Conservation (phyloP, 495 filamentous ascomycete genomes). For the Chlorociboria aeruginascens region DNA sequence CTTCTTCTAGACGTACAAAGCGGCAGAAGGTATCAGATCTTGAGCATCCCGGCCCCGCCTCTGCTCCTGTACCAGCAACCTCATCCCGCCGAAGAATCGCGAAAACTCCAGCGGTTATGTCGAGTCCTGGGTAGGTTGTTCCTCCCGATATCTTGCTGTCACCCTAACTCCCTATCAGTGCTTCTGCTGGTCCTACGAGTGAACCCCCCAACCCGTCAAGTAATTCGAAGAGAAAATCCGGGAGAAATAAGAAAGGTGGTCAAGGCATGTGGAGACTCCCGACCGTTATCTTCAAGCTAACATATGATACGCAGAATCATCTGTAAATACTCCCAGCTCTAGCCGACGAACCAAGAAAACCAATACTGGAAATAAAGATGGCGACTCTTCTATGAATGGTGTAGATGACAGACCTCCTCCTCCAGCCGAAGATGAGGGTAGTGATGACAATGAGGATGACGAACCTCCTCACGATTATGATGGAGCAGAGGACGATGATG, state of each 20-base stretch:
- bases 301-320: slow-evolving; percentile 6
- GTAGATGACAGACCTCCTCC: slow-evolving; percentile 31
- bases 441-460: slow-evolving; percentile 34
- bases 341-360: slow-evolving; percentile 18
- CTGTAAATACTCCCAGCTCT: slow-evolving; percentile 10
- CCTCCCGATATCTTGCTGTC: slow-evolving; percentile 2
- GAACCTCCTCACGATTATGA: slow-evolving; percentile 35
- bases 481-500: slow-evolving; percentile 41
- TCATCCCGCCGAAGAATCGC: slow-evolving; percentile 44
- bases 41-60: slow-evolving; percentile 14
- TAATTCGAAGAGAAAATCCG: slow-evolving; percentile 55
- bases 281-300: neutral
- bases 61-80: slow-evolving; percentile 21
- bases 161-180: slow-evolving; percentile 14
- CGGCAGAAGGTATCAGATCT: slow-evolving; percentile 29
- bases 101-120: slow-evolving; percentile 61
- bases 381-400: slow-evolving; percentile 13
- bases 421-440: slow-evolving; percentile 39
- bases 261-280: slow-evolving; percentile 23
- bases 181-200: slow-evolving; percentile 25
- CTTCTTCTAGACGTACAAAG: slow-evolving; percentile 40
- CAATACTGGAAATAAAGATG: slow-evolving; percentile 14
- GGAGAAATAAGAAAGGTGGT: slow-evolving; percentile 45
- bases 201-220: slow-evolving; percentile 12
- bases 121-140: slow-evolving; percentile 62